These are phyloP conservation scores for Arachis hypogaea DNA, from an alignment of 306 rosid species.

Conservation along the genomic window DNA sequence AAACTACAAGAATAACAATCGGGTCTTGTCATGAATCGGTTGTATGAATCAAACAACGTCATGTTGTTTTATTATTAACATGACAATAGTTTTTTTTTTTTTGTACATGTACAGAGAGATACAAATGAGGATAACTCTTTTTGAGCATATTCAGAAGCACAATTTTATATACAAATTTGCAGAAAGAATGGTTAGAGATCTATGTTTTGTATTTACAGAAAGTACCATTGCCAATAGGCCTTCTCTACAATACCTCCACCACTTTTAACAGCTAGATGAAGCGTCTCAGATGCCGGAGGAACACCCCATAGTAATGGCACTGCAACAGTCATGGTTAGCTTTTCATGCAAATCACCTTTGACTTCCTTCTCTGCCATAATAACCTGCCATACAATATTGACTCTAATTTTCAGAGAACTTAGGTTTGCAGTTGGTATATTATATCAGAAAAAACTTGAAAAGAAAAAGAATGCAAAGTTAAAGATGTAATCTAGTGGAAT, in stretches of 20 bases:
- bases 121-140: slow-evolving; percentile 14
- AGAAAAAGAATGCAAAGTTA: background rate
- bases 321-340: slow-evolving; percentile 95
- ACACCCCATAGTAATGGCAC: slow-evolving; percentile 98
- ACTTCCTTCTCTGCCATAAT: slow-evolving; percentile 86
- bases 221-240: slow-evolving; percentile 96
- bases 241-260: slow-evolving; percentile 99
- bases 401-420: slow-evolving; percentile 17
- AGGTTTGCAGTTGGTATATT: background rate
- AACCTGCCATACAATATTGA: slow-evolving; percentile 55
- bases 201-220: slow-evolving; percentile 57
- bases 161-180: slow-evolving; percentile 68
- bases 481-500: background rate
- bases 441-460: slow-evolving; percentile 9
- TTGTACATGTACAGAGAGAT: slow-evolving; percentile 29
- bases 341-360: slow-evolving; percentile 89
- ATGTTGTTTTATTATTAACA: slow-evolving; percentile 11
- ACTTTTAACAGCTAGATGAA: slow-evolving; percentile 94
- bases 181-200: slow-evolving; percentile 70
- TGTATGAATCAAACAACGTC: background rate
- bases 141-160: slow-evolving; percentile 37
- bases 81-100: background rate
- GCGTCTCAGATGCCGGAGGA: slow-evolving; percentile 96
- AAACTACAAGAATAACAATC: background rate
- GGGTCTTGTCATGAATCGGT: too few species aligned